Evolutionary conservation across 345 rosid genomes (phyloP).

Genomic region (sweet orange (Citrus sinensis)): DNA sequence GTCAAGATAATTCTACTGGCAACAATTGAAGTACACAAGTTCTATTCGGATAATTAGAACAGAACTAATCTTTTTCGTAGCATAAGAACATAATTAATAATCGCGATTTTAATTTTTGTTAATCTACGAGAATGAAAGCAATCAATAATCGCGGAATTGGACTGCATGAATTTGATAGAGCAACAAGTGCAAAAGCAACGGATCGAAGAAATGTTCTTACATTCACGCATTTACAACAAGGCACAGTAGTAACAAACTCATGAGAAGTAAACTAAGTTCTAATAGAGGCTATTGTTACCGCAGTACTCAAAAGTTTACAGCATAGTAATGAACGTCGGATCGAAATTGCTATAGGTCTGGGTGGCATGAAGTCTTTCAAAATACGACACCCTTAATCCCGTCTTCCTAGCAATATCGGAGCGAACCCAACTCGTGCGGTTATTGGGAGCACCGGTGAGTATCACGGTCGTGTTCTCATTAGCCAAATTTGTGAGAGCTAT

Average conservation of each 20-base stretch:
- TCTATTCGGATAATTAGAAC: no score
- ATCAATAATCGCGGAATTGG: no score
- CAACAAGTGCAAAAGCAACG: not conserved
- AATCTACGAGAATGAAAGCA: no score
- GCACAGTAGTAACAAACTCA: not conserved
- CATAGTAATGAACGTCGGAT: not conserved
- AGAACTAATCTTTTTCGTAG: no score
- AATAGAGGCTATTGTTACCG: not conserved
- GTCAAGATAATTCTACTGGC: no score
- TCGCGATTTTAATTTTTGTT: no score
- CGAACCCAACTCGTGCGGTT: slow-evolving; percentile 25
- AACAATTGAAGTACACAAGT: no score
- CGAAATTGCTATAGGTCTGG: not conserved
- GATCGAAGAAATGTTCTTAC: not conserved
- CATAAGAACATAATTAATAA: no score
- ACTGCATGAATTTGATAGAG: not conserved
- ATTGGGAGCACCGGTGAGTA: slow-evolving; percentile 26
- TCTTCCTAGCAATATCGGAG: slow-evolving; percentile 23
- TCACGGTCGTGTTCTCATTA: slow-evolving; percentile 17
- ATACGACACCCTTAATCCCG: slow-evolving; percentile 27
- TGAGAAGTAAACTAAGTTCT: not conserved
- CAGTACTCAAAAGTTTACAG: not conserved
- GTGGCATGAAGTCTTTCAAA: slow-evolving; percentile 27
- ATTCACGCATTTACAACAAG: not conserved
- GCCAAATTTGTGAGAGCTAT: slow-evolving; percentile 34